phyloP scores from a whole-genome alignment of 805 yeast genomes.

The Blastobotrys chiropterorum region DNA sequence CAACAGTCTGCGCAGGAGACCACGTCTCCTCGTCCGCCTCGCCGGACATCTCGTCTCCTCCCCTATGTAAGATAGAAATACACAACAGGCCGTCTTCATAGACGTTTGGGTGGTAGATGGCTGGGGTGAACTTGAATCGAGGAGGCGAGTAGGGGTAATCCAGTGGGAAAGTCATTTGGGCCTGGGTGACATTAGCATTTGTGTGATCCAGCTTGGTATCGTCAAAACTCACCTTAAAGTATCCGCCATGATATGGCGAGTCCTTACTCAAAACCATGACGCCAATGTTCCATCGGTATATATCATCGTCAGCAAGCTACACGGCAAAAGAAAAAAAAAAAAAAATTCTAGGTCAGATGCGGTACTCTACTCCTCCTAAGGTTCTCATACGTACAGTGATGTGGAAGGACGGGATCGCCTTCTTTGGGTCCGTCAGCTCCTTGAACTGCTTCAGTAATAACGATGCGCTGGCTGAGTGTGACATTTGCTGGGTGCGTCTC shows the following conservation, averaged over 20 bases:
- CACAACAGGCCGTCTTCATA: conserved; percentile 90
- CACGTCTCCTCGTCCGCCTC: conserved; percentile 93
- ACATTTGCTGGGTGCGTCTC: conserved; percentile 1
- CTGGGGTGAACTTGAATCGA: conserved; percentile 83
- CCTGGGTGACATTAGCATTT: conserved; percentile 33
- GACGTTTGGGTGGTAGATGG: conserved; percentile 92
- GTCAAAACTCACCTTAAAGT: conserved; percentile 46
- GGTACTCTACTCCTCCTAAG: background rate
- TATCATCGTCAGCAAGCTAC: conserved; percentile 52
- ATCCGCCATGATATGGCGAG: conserved; percentile 90
- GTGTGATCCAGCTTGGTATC: background rate
- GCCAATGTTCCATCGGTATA: conserved; percentile 74
- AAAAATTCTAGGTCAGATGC: background rate
- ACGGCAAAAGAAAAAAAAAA: conserved; percentile 5
- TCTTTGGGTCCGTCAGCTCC: conserved; percentile 89
- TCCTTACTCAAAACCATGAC: conserved; percentile 87
- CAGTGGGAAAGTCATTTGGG: conserved; percentile 86
- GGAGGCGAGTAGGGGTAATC: conserved; percentile 95
- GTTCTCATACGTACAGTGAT: conserved; percentile 40
- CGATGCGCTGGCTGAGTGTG: conserved; percentile 32
- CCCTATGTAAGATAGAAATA: conserved; percentile 85
- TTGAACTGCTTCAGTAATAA: conserved; percentile 87
- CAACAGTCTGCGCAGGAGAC: conserved; percentile 73
- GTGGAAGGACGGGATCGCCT: conserved; percentile 66
- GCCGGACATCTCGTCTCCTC: conserved; percentile 84